phyloP scores from a whole-genome alignment of 2,329 filamentous ascomycete genomes.

The Cordyceps fumosorosea region DNA sequence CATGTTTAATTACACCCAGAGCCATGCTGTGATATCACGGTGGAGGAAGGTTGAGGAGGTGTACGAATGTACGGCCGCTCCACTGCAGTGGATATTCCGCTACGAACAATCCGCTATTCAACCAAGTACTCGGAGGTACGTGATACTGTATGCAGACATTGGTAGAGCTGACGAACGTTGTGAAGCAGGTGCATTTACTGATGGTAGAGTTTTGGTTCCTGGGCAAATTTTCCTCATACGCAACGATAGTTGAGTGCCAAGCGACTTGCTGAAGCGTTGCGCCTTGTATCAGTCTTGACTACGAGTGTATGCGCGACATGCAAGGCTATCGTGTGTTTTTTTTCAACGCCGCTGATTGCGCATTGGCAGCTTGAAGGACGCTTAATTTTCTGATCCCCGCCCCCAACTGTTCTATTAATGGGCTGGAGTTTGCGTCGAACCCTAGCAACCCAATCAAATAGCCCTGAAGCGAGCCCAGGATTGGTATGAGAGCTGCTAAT shows the following conservation, averaged over 20 bases:
- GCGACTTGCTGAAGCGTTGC: neutral
- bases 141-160: neutral
- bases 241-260: neutral
- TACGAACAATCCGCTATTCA: no score
- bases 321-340: neutral
- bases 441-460: neutral
- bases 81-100: constrained; percentile 1
- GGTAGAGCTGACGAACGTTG: neutral
- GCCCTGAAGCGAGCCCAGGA: neutral
- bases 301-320: neutral
- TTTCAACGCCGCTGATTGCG: neutral
- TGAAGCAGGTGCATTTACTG: neutral
- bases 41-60: neutral
- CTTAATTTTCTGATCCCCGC: neutral
- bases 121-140: neutral
- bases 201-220: neutral
- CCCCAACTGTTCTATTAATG: constrained; percentile 1
- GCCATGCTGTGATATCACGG: neutral
- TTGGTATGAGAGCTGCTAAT: neutral
- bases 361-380: neutral
- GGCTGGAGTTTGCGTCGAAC: constrained; percentile 3
- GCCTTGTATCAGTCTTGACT: neutral
- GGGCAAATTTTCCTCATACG: neutral
- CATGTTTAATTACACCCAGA: constrained; percentile 8
- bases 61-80: neutral